Conservation (phyloP, 176 grass and related monocot species). For the Poa annua region DNA sequence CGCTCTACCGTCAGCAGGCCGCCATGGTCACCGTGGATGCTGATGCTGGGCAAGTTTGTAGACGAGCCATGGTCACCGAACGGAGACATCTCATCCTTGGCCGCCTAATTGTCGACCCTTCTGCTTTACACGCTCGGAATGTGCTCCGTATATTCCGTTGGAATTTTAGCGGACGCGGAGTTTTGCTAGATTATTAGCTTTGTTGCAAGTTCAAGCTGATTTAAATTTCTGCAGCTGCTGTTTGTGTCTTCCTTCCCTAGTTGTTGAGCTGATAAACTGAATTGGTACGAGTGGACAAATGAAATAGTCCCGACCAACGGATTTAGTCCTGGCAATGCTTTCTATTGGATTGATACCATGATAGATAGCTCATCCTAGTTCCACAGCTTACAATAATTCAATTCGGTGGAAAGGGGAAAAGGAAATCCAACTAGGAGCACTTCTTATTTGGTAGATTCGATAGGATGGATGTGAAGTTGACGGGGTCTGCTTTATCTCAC, state of each 20-base stretch:
- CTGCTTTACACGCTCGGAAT: neutral
- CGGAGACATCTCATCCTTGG: too few relatives aligned
- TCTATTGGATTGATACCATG: too few relatives aligned
- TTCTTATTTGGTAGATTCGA: neutral
- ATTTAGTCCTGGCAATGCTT: too few relatives aligned
- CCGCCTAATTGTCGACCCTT: neutral
- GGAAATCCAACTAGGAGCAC: neutral
- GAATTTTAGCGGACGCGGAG: too few relatives aligned
- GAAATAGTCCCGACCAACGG: neutral
- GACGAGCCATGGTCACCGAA: too few relatives aligned
- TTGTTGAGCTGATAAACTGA: neutral
- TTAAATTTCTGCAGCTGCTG: neutral
- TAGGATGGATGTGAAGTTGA: neutral
- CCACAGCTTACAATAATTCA: neutral
- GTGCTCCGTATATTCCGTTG: neutral
- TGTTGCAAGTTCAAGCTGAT: neutral
- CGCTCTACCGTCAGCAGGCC: neutral
- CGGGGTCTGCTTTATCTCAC: neutral
- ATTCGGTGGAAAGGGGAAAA: neutral
- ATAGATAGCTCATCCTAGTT: conserved; percentile 2
- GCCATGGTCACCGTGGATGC: neutral
- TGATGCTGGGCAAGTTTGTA: neutral
- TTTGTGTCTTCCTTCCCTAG: rapidly evolving
- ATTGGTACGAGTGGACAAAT: too few relatives aligned
- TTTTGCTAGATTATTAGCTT: neutral